These are phyloP conservation scores for Phytophthora hibernalis DNA, from an alignment of 352 stramenopile genomes.

Conservation along the genomic window DNA sequence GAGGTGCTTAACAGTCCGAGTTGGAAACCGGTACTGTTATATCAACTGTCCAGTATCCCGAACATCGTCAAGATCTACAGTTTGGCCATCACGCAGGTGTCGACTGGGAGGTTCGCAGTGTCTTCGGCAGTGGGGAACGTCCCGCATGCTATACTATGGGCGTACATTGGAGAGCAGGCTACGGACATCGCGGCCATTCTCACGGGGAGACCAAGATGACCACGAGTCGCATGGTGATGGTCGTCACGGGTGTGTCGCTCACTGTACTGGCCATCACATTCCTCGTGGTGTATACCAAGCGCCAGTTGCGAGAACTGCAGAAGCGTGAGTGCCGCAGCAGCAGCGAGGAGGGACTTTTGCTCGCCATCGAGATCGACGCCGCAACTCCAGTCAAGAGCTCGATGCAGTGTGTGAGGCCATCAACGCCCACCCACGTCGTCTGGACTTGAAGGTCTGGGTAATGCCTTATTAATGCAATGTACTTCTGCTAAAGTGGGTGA, in stretches of 20 bases:
- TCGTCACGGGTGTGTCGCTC: slow-evolving; percentile 48
- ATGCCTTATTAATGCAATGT: slow-evolving; percentile 18
- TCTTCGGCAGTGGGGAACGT: slow-evolving; percentile 62
- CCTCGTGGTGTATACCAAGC: slow-evolving; percentile 73
- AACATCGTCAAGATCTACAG: slow-evolving; percentile 86
- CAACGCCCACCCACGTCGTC: slow-evolving; percentile 27
- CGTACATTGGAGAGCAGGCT: slow-evolving; percentile 72
- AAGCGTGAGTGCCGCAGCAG: slow-evolving; percentile 63
- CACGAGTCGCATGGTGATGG: slow-evolving; percentile 48
- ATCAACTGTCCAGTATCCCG: slow-evolving; percentile 79
- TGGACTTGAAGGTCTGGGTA: slow-evolving; percentile 16
- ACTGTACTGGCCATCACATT: slow-evolving; percentile 63
- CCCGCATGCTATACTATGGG: slow-evolving; percentile 74
- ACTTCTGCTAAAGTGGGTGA: not conserved
- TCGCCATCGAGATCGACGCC: slow-evolving; percentile 42
- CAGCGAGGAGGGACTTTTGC: slow-evolving; percentile 52
- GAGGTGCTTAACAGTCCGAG: slow-evolving; percentile 66
- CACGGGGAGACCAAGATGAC: slow-evolving; percentile 60
- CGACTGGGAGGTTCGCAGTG: slow-evolving; percentile 56
- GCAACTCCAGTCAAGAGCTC: slow-evolving; percentile 22
- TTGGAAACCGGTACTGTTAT: slow-evolving; percentile 83
- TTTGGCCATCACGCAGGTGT: slow-evolving; percentile 78
- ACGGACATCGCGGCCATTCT: slow-evolving; percentile 73
- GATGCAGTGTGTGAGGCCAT: slow-evolving; percentile 24
- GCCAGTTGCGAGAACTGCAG: slow-evolving; percentile 65